Conservation (phyloP, 441 rosid species). For the Manihot esculenta region DNA sequence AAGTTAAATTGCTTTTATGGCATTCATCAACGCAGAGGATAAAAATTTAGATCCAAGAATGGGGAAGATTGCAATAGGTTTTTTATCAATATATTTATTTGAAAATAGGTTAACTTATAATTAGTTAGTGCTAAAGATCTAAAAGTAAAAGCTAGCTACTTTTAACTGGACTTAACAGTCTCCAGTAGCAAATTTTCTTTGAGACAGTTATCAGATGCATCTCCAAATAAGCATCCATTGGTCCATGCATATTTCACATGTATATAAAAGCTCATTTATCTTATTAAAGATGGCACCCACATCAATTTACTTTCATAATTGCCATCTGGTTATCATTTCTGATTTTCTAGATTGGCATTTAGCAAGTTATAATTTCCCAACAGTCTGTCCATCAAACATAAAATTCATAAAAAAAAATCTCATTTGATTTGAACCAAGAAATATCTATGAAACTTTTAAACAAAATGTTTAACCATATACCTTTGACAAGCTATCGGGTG, state of each 20-base stretch:
- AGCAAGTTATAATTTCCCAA: background rate
- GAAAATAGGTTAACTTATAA: background rate
- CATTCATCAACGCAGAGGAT: background rate
- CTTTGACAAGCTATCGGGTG: constrained; percentile 85
- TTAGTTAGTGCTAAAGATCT: background rate
- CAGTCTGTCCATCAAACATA: background rate
- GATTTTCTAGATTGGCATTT: background rate
- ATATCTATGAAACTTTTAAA: background rate
- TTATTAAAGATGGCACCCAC: background rate
- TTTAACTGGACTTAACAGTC: background rate
- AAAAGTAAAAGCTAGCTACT: background rate
- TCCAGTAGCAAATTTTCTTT: constrained; percentile 8
- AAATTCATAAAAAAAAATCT: background rate
- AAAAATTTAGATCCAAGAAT: background rate
- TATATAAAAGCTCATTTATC: constrained; percentile 2
- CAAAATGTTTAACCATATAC: constrained; percentile 34
- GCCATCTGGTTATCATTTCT: background rate
- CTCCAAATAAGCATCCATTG: background rate
- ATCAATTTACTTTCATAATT: constrained; percentile 1
- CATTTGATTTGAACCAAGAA: background rate
- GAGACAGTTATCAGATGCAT: background rate
- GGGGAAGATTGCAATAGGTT: no score
- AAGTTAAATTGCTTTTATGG: background rate
- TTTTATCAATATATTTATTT: background rate
- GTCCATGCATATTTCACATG: background rate